Evolutionary conservation across 169 alveolate species (phyloP).

Genomic region (Plasmodium vinckei): DNA sequence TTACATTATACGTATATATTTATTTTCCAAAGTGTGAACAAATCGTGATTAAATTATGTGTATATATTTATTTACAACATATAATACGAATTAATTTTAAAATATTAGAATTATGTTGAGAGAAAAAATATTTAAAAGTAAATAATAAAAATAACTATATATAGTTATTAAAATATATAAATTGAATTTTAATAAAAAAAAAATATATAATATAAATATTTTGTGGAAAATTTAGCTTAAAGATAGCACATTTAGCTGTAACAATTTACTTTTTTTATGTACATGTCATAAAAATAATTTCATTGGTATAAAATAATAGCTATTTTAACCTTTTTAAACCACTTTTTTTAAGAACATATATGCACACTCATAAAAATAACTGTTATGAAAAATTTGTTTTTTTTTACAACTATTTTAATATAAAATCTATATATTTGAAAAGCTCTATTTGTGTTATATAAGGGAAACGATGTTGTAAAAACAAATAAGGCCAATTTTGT

Average conservation of each 20-base stretch:
- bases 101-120: background rate
- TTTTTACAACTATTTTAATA: background rate
- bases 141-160: constrained; percentile 1
- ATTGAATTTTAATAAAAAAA: constrained; percentile 32
- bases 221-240: constrained; percentile 17
- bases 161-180: background rate
- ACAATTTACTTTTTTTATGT: constrained; percentile 31
- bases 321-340: constrained; percentile 16
- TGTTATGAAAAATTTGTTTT: constrained; percentile 6
- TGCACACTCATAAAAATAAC: constrained; percentile 28
- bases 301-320: constrained; percentile 19
- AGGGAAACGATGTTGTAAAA: background rate
- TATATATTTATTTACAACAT: constrained; percentile 14
- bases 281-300: constrained; percentile 32
- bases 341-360: constrained; percentile 8
- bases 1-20: background rate
- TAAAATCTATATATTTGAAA: constrained; percentile 16
- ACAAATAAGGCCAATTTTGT: constrained; percentile 8
- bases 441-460: background rate
- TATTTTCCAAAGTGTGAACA: background rate
- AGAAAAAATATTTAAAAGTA: constrained; percentile 29
- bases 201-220: background rate
- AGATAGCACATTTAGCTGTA: background rate
- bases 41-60: constrained; percentile 13
- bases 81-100: background rate